phyloP scores from a whole-genome alignment of 768 basidiomycete genomes.

The Amanita fuliginea region DNA sequence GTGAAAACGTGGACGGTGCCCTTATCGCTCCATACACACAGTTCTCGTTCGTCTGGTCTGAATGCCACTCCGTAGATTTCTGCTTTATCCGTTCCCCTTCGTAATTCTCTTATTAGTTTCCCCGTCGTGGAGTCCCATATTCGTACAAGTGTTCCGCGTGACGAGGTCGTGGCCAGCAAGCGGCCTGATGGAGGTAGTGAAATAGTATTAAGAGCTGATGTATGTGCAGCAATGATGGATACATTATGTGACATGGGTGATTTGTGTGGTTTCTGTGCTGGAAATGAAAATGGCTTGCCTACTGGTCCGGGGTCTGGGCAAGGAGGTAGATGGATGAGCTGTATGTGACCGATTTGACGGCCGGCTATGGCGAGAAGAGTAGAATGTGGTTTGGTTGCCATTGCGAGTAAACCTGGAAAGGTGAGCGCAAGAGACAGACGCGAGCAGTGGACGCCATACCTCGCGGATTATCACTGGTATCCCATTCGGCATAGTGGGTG shows the following conservation, averaged over 20 bases:
- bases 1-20: conserved; percentile 89
- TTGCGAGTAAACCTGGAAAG: conserved; percentile 54
- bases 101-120: conserved; percentile 66
- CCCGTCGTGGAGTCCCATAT: conserved; percentile 75
- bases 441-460: conserved; percentile 31
- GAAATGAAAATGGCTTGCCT: conserved; percentile 41
- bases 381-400: conserved; percentile 68
- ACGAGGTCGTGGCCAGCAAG: conserved; percentile 75
- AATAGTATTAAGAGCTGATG: conserved; percentile 66
- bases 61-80: conserved; percentile 88
- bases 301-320: conserved; percentile 50
- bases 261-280: conserved; percentile 44
- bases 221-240: conserved; percentile 79
- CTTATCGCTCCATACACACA: conserved; percentile 93
- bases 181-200: conserved; percentile 70
- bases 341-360: conserved; percentile 80
- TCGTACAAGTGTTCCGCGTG: conserved; percentile 75
- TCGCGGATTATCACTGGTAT: conserved; percentile 79
- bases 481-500: conserved; percentile 64
- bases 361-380: conserved; percentile 83
- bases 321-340: conserved; percentile 75
- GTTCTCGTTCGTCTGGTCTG: conserved; percentile 73
- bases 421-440: background rate
- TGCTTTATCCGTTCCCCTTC: conserved; percentile 83
- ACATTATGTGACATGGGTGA: conserved; percentile 52